Base-by-base conservation (phyloP, 768 basidiomycete species). In the Tubosaeta sp. region DNA sequence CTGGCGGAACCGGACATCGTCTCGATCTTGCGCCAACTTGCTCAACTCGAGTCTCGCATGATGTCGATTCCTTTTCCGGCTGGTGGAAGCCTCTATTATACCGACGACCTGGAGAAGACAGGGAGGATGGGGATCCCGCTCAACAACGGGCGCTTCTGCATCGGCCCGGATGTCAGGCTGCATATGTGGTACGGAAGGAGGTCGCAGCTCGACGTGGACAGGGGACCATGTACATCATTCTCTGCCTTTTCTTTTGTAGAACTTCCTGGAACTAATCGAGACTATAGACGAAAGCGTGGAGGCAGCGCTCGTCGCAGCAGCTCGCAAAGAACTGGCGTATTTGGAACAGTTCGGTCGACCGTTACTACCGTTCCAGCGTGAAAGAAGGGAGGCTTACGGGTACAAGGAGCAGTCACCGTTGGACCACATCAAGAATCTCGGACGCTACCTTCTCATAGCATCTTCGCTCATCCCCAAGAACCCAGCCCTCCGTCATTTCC, bases 401-500 rank as follows among this genome's bases (percentile, higher is more conserved):
- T 34, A 53, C 41, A 8, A 48, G 46, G 41, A 47, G 33, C 39
- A 43, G 33, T 16, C n/a, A 12, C 52, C 46, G 33, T 53, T 17
- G 14, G 39, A 43, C n/a, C 52, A 53, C 41, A 37, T 48, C 46
- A 25, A 53, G 33, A 48, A 43, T n/a, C n/a, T 53, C 4, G 17
- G 29, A 0, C 46, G 33, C 26, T 52, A 52, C 16, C 51, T 52
- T 16, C 32, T 34, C 51, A 25, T 43, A 2, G 41, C 46, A 10
- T 29, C 39, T 1, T 43, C 33, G 25, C 51, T 52, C 65, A 42
- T 77, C 53, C 70, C 77, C 44, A 72, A 45, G 54, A 49, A 79
- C 65, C 57, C 66, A 0, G 52, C 70, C 60, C 68, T 77, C 60
- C 10, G 52, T 62, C 60, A 52, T 64, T 81, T 81, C 70, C 52